phyloP scores from a whole-genome alignment of 2,329 filamentous ascomycete genomes.

The Fusarium miscanthi region DNA sequence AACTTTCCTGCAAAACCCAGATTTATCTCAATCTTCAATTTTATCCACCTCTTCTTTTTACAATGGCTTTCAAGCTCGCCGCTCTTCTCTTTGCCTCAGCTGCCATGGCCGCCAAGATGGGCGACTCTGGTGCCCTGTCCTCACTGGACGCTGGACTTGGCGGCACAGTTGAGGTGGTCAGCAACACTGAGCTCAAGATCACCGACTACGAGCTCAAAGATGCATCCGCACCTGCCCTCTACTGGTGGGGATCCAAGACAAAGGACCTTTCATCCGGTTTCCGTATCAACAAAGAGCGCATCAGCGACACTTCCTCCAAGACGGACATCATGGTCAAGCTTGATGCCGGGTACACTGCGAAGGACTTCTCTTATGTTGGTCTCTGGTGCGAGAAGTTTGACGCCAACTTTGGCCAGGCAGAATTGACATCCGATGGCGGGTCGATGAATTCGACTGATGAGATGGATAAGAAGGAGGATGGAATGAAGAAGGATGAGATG shows the following conservation, averaged over 20 bases:
- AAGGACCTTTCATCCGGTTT: background rate
- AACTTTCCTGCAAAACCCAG: background rate
- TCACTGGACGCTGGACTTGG: background rate
- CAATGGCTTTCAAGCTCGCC: background rate
- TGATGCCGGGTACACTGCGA: background rate
- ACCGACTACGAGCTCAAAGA: background rate
- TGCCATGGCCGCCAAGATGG: background rate
- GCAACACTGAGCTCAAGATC: slow-evolving; percentile 1
- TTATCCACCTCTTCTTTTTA: background rate
- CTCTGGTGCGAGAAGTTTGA: background rate
- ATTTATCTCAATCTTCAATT: background rate
- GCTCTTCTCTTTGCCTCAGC: background rate
- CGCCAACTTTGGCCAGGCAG: background rate
- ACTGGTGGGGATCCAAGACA: background rate
- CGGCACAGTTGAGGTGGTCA: background rate
- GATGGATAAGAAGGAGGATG: background rate
- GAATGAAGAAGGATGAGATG: background rate
- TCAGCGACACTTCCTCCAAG: background rate
- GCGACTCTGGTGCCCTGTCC: background rate
- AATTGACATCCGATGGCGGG: background rate
- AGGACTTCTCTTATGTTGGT: background rate
- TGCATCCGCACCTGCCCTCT: background rate
- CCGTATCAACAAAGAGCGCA: background rate
- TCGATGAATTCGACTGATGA: background rate
- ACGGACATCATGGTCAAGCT: background rate